These are phyloP conservation scores for Solanum chacoense DNA, from an alignment of 305 asterid genomes.

Conservation along the genomic window DNA sequence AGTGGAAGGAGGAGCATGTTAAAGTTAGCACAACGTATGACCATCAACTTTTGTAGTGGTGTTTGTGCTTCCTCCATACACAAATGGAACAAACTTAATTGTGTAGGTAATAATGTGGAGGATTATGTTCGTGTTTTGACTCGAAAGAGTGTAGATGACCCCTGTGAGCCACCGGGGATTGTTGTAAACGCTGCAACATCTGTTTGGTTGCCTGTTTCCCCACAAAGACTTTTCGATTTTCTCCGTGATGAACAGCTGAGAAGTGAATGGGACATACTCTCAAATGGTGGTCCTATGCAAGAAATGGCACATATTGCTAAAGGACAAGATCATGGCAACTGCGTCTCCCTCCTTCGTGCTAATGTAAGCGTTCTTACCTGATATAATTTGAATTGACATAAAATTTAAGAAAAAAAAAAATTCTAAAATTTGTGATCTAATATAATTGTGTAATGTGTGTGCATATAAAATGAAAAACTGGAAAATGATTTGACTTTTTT, in stretches of 20 bases:
- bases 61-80: conserved; percentile 77
- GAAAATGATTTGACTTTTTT: background rate
- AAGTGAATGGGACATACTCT: conserved; percentile 89
- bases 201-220: conserved; percentile 77
- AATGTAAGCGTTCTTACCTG: conserved; percentile 26
- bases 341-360: conserved; percentile 83
- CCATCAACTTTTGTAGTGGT: conserved; percentile 83
- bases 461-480: background rate
- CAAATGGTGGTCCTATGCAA: conserved; percentile 91
- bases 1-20: conserved; percentile 82
- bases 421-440: no score
- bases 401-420: no score
- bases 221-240: conserved; percentile 70
- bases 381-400: background rate
- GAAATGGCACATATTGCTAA: conserved; percentile 91
- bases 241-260: conserved; percentile 70
- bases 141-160: conserved; percentile 67
- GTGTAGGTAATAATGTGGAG: conserved; percentile 52
- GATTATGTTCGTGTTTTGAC: conserved; percentile 90
- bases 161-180: conserved; percentile 84
- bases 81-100: conserved; percentile 70
- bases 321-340: conserved; percentile 86
- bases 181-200: conserved; percentile 88
- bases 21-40: conserved; percentile 94
- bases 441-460: background rate